Base-by-base conservation (phyloP, 306 rosid genomes). In the Trifolium fragiferum region DNA sequence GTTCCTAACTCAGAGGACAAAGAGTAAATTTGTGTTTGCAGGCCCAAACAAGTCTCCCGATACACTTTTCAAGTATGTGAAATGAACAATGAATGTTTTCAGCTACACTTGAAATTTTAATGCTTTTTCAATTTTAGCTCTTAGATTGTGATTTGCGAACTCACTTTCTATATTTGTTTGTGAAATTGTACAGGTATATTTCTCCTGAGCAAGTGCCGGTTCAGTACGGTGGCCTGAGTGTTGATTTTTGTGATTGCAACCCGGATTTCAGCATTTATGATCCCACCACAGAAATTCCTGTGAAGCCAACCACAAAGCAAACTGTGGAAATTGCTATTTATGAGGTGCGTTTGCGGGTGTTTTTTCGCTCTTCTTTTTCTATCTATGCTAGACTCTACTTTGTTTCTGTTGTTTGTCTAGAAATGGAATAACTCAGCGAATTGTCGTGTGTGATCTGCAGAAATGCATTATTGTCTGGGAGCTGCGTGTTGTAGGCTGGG, bases 401-500 rank as follows among this genome's bases (percentile, higher is more conserved):
- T 50, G 51, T 41, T 66, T 35, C 6, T 66, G 8, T 62, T 62
- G 30, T 66, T 73, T 57, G 50, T 58, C 21, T 74, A 20, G 63
- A 75, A 44, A 75, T 55, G 19, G 37, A 77, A 77, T 55, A 33
- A 57, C 78, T 33, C 16, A 40, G 37, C 68, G 30, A 70, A 67
- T 46, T 64, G 69, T 21, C 9, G 25, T 68, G 20, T 4, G 15
- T 80, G 44, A 76, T 68, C 74, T 87, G 78, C 89, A 94, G 98
- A 90, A 87, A 79, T 94, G 98, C 83, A 76, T 83, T 60, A 85
- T 91, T 76, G 88, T 86, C 62, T 94, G 97, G 98, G 98, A 94
- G 91, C 91, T 94, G 60, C 89, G 98, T 2, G 98, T 94, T 4
- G 96, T 91, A 49, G 97, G 97, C 27, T 94, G 98, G 98, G 98